Conservation (phyloP, 2,329 filamentous ascomycete species). For the Helotiales sp. region DNA sequence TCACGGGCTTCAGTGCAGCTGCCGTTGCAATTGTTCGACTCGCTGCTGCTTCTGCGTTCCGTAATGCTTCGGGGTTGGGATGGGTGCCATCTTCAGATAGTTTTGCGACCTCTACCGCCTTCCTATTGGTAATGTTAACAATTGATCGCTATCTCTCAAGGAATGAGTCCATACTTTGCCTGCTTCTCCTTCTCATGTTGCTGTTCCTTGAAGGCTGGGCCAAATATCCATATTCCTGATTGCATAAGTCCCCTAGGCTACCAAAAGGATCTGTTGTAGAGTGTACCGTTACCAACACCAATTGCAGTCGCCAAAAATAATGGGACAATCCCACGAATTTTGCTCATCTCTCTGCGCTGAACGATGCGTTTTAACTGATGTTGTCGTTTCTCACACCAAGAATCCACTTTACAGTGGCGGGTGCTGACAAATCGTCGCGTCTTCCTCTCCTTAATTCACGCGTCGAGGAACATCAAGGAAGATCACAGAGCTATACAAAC, state of each 20-base stretch:
- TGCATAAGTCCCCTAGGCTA: conserved; percentile 1
- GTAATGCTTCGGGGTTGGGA: conserved; percentile 22
- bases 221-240: conserved; percentile 40
- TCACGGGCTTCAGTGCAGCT: conserved; percentile 25
- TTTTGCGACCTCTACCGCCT: conserved; percentile 21
- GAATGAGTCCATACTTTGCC: conserved; percentile 25
- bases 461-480: not conserved
- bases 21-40: conserved; percentile 31
- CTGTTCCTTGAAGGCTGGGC: conserved; percentile 41
- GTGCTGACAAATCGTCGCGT: conserved; percentile 9
- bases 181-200: conserved; percentile 31
- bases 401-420: not conserved
- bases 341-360: conserved; percentile 35
- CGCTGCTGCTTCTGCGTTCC: conserved; percentile 31
- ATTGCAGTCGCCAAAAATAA: conserved; percentile 39
- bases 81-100: conserved; percentile 17
- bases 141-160: not conserved
- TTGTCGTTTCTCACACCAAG: not conserved
- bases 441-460: not conserved
- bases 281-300: conserved; percentile 42
- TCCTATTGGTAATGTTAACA: conserved; percentile 28
- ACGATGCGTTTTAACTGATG: not conserved
- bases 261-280: not conserved
- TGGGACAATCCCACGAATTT: conserved; percentile 37
- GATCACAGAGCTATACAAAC: not conserved